A percentile compares a stretch with the other conserved stretches of the same genome.
phyloP scores from a whole-genome alignment of 257 asterid genomes.

The Gardenia jasminoides region DNA sequence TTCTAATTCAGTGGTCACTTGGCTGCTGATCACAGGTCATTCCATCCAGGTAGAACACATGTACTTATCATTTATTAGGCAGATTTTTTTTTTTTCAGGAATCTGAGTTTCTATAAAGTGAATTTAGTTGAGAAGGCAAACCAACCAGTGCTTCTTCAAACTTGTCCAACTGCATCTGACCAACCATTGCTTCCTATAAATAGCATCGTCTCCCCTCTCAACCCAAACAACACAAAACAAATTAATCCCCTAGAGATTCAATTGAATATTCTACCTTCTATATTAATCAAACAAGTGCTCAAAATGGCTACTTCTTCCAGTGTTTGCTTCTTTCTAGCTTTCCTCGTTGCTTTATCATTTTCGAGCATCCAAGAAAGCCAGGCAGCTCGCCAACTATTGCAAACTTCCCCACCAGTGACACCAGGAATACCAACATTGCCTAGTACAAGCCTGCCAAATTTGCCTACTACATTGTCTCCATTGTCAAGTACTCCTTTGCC shows the following conservation, averaged over 20 bases:
- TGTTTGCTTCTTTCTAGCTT: neutral
- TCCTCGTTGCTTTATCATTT: too few species aligned
- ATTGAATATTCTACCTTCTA: neutral
- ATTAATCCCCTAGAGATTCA: neutral
- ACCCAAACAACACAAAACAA: neutral
- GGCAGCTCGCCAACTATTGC: too few species aligned
- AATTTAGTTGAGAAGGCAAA: neutral
- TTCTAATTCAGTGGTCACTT: too few species aligned
- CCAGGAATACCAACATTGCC: too few species aligned
- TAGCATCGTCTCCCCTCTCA: neutral
- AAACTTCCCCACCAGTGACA: too few species aligned
- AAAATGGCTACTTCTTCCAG: neutral
- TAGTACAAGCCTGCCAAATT: too few species aligned
- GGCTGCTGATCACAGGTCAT: too few species aligned
- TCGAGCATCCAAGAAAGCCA: too few species aligned
- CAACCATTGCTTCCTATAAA: neutral
- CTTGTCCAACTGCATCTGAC: neutral
- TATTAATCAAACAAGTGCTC: neutral
- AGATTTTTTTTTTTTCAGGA: too few species aligned
- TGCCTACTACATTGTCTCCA: conserved; percentile 10
- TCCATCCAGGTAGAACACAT: too few species aligned
- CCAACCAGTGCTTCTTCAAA: neutral
- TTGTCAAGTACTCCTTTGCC: neutral
- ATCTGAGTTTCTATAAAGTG: too few species aligned
- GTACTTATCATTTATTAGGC: too few species aligned